phyloP scores from a whole-genome alignment of 1,284 basidiomycete species.

The Rhodotorula sp. region DNA sequence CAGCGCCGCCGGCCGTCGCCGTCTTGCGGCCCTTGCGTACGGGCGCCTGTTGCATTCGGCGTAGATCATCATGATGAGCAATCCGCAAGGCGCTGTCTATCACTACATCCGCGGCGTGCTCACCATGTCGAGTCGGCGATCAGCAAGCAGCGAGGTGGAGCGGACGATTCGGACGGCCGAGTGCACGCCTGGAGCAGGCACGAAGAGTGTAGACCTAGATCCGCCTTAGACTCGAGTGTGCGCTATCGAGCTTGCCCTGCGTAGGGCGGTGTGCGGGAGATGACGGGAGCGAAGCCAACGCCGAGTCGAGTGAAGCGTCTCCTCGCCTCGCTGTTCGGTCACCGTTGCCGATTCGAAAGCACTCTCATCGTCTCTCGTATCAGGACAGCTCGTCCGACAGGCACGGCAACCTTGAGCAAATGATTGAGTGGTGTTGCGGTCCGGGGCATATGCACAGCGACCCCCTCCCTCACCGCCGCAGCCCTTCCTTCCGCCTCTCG shows the following conservation, averaged over 20 bases:
- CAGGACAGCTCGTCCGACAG: too few species aligned
- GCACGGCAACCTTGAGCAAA: not conserved
- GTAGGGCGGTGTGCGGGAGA: too few species aligned
- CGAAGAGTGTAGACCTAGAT: too few species aligned
- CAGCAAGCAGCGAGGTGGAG: not conserved
- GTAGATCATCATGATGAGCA: not conserved
- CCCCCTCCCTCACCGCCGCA: not conserved
- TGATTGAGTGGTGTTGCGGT: not conserved
- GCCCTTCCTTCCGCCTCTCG: constrained; percentile 6
- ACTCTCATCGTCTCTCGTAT: too few species aligned
- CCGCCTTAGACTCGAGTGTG: too few species aligned
- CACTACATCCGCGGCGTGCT: not conserved
- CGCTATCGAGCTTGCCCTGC: too few species aligned
- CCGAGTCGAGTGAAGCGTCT: too few species aligned
- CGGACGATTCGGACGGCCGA: not conserved
- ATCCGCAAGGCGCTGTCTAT: not conserved
- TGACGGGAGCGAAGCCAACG: too few species aligned
- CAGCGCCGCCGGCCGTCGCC: constrained; percentile 6
- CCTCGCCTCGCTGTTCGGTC: too few species aligned
- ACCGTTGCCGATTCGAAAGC: too few species aligned
- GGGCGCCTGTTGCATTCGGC: constrained; percentile 25
- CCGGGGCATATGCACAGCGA: not conserved
- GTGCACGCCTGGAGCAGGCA: too few species aligned
- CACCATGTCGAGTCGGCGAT: not conserved
- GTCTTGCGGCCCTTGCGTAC: constrained; percentile 37